A percentile compares a stretch with the other conserved stretches of the same genome.
Conservation (phyloP, 441 rosid species). For the Geranium incanum region DNA sequence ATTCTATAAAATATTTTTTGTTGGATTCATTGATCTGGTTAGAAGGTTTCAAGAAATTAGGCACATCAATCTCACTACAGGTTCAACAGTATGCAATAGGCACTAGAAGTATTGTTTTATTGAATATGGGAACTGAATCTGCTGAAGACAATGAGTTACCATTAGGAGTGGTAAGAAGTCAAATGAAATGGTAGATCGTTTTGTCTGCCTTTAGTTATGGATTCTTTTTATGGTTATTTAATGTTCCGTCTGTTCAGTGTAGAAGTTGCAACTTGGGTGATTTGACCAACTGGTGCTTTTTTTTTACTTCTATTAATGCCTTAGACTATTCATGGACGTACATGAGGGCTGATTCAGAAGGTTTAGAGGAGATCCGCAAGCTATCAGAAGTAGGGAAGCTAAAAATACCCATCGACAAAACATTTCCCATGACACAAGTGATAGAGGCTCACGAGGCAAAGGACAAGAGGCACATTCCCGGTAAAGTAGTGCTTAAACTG, state of each 20-base stretch:
- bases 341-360: slow-evolving; percentile 93
- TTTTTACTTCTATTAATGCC: slow-evolving; percentile 4
- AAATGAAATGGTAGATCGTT: background rate
- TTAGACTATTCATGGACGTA: slow-evolving; percentile 80
- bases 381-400: slow-evolving; percentile 68
- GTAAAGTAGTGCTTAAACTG: slow-evolving; percentile 78
- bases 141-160: background rate
- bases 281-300: background rate
- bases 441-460: slow-evolving; percentile 83
- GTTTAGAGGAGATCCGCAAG: slow-evolving; percentile 59
- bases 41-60: background rate
- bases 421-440: slow-evolving; percentile 64
- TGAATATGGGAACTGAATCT: background rate
- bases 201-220: background rate
- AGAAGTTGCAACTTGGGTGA: background rate
- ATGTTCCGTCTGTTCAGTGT: background rate
- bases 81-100: background rate
- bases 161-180: background rate
- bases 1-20: background rate
- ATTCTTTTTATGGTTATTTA: background rate
- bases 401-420: slow-evolving; percentile 70
- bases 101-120: background rate
- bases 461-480: slow-evolving; percentile 53
- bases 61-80: background rate
- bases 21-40: background rate